Base-by-base conservation (phyloP, 2,329 filamentous ascomycete genomes). In the Stachybotrys elegans region DNA sequence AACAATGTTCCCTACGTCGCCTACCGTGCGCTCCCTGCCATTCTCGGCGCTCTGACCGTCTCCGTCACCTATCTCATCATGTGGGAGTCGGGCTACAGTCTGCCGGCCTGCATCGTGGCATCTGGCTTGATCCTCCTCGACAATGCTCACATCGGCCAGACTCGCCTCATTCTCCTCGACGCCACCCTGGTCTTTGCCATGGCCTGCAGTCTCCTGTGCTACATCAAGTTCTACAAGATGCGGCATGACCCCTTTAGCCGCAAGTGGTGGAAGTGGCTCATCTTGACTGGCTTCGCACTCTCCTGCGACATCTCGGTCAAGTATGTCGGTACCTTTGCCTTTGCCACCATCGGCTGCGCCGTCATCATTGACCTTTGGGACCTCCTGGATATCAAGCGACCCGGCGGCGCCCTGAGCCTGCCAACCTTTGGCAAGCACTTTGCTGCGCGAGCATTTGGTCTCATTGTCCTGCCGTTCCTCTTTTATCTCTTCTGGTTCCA, bases 401-500 rank as follows among this genome's bases (percentile, higher is more conserved):
- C 79, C 44, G 83, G 84, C 47, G 92, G 92, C 40, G 78, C 88
- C n/a, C 75, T 98, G 57, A 84, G 73, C 56, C 75, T 98, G 55
- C 73, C 79, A 40, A 77, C 87, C 34, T 97, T 96, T 62, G 80
- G 76, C 52, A 92, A 94, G 71, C 93, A 98, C 69, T 94, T 98
- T 62, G 79, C 73, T 31, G 93, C 93, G 50, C 87, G 93, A 42
- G 80, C 84, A n/a, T 73, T 94, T 51, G 91, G 87, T 13, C 75
- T 98, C 44, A 88, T 97, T 56, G 64, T 95, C 53, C 80, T 97
- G 54, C 93, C 93, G 13, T 96, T 98, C 75, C 75, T 97, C 59
- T 94, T 98, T 69, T 98, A 98, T 68, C 80, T 98, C 38, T 97
- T 98, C 77, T 98, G 93, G 93, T 98, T 98, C 83, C 93, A 98